Evolutionary conservation across 2,329 filamentous ascomycete genomes (phyloP).

Genomic region (Pleurostoma richardsiae): DNA sequence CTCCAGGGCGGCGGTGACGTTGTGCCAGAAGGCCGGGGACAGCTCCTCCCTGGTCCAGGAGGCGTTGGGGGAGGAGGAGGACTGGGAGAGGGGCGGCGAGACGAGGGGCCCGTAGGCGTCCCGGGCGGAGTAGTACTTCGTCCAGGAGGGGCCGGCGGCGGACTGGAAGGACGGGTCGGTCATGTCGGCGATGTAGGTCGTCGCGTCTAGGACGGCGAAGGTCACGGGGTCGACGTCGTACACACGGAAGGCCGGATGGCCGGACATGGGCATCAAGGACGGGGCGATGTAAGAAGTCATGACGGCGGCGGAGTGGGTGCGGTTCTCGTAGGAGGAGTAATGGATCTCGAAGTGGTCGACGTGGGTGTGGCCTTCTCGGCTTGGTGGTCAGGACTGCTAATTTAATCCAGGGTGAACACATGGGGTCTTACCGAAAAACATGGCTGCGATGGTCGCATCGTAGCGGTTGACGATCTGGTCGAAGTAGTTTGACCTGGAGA

Average conservation of each 20-base stretch:
- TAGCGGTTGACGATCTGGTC: slow-evolving; percentile 51
- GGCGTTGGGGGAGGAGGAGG: slow-evolving; percentile 14
- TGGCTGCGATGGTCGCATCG: slow-evolving; percentile 44
- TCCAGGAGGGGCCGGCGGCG: slow-evolving; percentile 41
- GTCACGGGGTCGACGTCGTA: slow-evolving; percentile 54
- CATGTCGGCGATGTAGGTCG: slow-evolving; percentile 50
- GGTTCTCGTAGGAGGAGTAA: slow-evolving; percentile 41
- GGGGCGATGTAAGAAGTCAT: slow-evolving; percentile 50
- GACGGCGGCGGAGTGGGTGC: slow-evolving; percentile 34
- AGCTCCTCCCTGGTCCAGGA: slow-evolving; percentile 27
- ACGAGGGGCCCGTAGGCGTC: slow-evolving; percentile 44
- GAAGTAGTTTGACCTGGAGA: slow-evolving; percentile 39
- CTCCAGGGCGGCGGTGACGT: slow-evolving; percentile 31
- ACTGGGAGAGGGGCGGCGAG: slow-evolving; percentile 28
- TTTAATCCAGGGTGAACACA: neutral
- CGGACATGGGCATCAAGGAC: slow-evolving; percentile 49
- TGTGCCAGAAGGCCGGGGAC: slow-evolving; percentile 42
- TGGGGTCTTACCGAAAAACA: slow-evolving; percentile 41
- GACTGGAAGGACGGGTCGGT: slow-evolving; percentile 34
- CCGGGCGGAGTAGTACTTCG: slow-evolving; percentile 51
- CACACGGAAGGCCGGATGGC: slow-evolving; percentile 51
- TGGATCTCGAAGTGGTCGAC: slow-evolving; percentile 51
- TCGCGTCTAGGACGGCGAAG: slow-evolving; percentile 48
- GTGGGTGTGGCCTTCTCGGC: slow-evolving; percentile 43
- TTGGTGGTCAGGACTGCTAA: slow-evolving; percentile 5